Conservation (phyloP, 2,329 filamentous ascomycete species). For the Trichoderma sp. region DNA sequence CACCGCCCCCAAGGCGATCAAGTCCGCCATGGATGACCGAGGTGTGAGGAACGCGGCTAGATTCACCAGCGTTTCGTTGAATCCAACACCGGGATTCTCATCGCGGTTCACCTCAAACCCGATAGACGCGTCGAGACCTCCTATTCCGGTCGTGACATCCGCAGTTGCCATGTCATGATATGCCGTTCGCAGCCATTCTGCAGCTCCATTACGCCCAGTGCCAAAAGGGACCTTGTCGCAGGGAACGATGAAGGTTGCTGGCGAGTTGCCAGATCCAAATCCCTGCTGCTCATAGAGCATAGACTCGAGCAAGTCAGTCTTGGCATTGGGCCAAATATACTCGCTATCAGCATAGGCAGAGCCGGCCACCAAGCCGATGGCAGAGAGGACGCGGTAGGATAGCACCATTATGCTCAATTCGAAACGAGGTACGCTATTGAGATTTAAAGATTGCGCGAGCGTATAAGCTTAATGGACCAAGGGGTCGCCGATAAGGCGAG, state of each 20-base stretch:
- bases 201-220: constrained; percentile 27
- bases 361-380: constrained; percentile 7
- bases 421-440: background rate
- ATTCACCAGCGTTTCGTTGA: constrained; percentile 37
- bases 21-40: constrained; percentile 31
- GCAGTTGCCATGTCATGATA: constrained; percentile 38
- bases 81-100: constrained; percentile 36
- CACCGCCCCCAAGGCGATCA: constrained; percentile 31
- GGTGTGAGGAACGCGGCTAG: constrained; percentile 29
- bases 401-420: background rate
- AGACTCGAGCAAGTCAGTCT: constrained; percentile 24
- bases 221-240: constrained; percentile 23
- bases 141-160: constrained; percentile 32
- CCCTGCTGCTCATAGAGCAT: constrained; percentile 28
- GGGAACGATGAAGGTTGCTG: constrained; percentile 25
- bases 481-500: background rate
- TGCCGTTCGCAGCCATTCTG: constrained; percentile 38
- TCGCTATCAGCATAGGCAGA: constrained; percentile 15
- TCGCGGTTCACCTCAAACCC: constrained; percentile 35
- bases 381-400: background rate
- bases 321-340: constrained; percentile 24
- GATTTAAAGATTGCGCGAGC: background rate
- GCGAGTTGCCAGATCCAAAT: constrained; percentile 23
- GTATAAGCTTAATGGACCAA: background rate
- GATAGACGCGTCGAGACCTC: constrained; percentile 38